Base-by-base conservation (phyloP, 495 filamentous ascomycete genomes). In the Monascus purpureus region DNA sequence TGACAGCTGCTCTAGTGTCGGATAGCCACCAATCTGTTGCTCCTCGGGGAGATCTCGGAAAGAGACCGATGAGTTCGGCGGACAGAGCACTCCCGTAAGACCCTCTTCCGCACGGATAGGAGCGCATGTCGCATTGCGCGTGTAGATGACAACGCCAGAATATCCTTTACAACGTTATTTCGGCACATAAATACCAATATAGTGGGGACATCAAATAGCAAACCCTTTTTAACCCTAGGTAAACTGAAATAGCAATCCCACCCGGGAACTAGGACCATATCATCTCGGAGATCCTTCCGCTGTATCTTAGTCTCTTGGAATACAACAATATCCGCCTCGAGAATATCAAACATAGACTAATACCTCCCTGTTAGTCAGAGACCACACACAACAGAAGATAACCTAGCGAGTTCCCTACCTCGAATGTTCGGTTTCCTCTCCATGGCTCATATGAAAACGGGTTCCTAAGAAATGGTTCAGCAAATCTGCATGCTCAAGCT, bases 281-380 rank as follows among this genome's bases (percentile, higher is more conserved):
- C 90, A 63, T 96, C 90, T 17, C 67, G 64, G 2, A 97, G 65
- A 43, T 97, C 88, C 48, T 94, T 95, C 13, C 80, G 72, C 48
- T 97, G 90, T 30, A 97, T 95, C 58, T 93, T 97, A 16, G 83
- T 79, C 53, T 97, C 90, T 50, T 97, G 90, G 58, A 96, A 81
- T 40, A 94, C 70, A 13, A 95, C 76, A 39, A 97, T 88, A 46
- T 97, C 90, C 27, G 88, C 82, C 49, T 88, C 81, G 13, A 97
- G 72, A 24, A 75, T 84, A 37, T 93, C 82, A 55, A 97, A 95
- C 88, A 95, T 97, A 36, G 75, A 73, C 70, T 85, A 33, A 0
- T 32, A 8, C 2, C 1, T 12, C n/a, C n/a, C n/a, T 2, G n/a
- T 37, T 28, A 41, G 28, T 14, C 16, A 19, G 18, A 28, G 2